phyloP scores from a whole-genome alignment of 495 filamentous ascomycete genomes.

The Annulohypoxylon maeteangense region DNA sequence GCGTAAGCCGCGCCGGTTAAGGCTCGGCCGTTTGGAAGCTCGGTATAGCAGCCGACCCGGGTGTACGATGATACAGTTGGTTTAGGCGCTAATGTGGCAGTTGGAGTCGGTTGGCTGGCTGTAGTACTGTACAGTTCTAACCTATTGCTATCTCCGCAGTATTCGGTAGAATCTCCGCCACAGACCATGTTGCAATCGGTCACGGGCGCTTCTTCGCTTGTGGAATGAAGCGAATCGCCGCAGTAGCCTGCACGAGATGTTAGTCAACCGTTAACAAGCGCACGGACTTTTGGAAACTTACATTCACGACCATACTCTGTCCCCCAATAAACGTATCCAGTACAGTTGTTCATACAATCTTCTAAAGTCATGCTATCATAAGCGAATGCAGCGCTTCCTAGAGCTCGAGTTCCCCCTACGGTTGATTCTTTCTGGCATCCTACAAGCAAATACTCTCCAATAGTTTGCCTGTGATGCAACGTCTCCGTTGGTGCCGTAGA shows the following conservation, averaged over 20 bases:
- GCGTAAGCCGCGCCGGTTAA: slow-evolving; percentile 48
- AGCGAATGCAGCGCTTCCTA: slow-evolving; percentile 51
- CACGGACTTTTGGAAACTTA: slow-evolving; percentile 35
- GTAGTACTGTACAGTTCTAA: slow-evolving; percentile 59
- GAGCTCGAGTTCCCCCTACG: slow-evolving; percentile 48
- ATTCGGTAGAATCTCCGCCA: slow-evolving; percentile 55
- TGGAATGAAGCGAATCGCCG: slow-evolving; percentile 56
- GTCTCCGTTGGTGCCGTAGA: slow-evolving; percentile 48
- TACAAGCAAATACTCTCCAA: slow-evolving; percentile 56
- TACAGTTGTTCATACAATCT: slow-evolving; percentile 58
- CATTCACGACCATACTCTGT: slow-evolving; percentile 63
- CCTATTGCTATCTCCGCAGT: slow-evolving; percentile 58
- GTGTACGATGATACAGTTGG: slow-evolving; percentile 50
- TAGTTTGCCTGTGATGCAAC: slow-evolving; percentile 45
- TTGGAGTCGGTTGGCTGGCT: slow-evolving; percentile 44
- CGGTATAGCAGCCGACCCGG: slow-evolving; percentile 58
- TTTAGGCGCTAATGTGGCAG: slow-evolving; percentile 48
- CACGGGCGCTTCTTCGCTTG: slow-evolving; percentile 51
- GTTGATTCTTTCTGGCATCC: slow-evolving; percentile 61
- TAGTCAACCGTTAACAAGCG: slow-evolving; percentile 13
- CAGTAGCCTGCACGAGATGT: slow-evolving; percentile 54
- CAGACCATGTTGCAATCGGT: slow-evolving; percentile 64
- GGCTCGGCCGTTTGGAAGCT: slow-evolving; percentile 54
- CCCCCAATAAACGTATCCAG: slow-evolving; percentile 58
- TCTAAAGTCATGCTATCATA: slow-evolving; percentile 64